phyloP scores from a whole-genome alignment of 495 filamentous ascomycete species.

The Astrothelium subdiscretum region DNA sequence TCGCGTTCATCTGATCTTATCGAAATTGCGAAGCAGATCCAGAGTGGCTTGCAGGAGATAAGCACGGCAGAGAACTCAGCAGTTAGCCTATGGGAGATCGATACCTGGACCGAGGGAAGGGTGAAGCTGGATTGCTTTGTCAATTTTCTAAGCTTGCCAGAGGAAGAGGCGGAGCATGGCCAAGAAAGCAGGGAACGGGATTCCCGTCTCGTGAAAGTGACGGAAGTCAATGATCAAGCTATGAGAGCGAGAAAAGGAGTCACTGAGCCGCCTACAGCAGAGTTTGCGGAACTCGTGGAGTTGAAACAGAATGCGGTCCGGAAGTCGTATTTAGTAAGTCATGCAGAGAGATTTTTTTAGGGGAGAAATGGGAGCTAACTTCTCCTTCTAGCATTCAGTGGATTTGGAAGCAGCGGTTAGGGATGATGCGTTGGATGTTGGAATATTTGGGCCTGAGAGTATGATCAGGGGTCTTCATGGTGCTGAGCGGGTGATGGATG shows the following conservation, averaged over 20 bases:
- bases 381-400: conserved; percentile 34
- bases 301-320: conserved; percentile 17
- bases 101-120: conserved; percentile 32
- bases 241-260: conserved; percentile 7
- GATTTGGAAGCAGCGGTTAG: conserved; percentile 42
- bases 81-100: conserved; percentile 32
- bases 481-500: conserved; percentile 20
- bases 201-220: neutral
- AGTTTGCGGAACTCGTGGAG: conserved; percentile 10
- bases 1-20: conserved; percentile 14
- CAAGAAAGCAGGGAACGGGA: neutral
- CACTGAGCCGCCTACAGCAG: conserved; percentile 3
- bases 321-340: conserved; percentile 27
- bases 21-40: conserved; percentile 33
- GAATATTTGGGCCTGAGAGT: conserved; percentile 37
- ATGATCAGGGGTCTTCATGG: conserved; percentile 25
- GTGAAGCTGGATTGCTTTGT: conserved; percentile 40
- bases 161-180: conserved; percentile 8
- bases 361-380: conserved; percentile 3
- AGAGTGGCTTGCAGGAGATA: conserved; percentile 35
- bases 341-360: neutral
- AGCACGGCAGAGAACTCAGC: conserved; percentile 28
- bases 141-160: conserved; percentile 41
- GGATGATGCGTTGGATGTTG: conserved; percentile 36
- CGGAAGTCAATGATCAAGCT: neutral